Evolutionary conservation across 2,329 filamentous ascomycete genomes (phyloP).

Genomic region (Alternaria panax): DNA sequence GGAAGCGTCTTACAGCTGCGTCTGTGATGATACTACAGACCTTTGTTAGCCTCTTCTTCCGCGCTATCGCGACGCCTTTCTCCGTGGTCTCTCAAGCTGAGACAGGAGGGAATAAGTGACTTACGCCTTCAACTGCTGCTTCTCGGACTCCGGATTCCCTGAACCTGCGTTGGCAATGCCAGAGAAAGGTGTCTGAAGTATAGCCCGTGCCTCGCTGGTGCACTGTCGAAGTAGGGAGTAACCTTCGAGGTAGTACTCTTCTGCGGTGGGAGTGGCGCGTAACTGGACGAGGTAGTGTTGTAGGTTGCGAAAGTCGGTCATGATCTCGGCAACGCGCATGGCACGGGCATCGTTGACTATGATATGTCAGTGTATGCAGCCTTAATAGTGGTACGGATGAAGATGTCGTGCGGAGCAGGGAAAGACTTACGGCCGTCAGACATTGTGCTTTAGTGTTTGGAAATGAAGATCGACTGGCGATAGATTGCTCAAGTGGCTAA

Average conservation of each 20-base stretch:
- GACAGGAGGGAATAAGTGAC: conserved; percentile 14
- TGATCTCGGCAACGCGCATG: conserved; percentile 68
- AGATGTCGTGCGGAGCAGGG: conserved; percentile 8
- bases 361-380: conserved; percentile 18
- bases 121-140: conserved; percentile 64
- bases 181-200: conserved; percentile 63
- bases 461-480: conserved; percentile 23
- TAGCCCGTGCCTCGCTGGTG: conserved; percentile 60
- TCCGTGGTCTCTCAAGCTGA: neutral
- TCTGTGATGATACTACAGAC: conserved; percentile 65
- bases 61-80: neutral
- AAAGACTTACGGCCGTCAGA: conserved; percentile 63
- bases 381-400: neutral
- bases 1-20: conserved; percentile 66
- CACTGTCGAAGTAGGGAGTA: conserved; percentile 66
- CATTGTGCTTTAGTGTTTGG: conserved; percentile 50
- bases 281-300: conserved; percentile 66
- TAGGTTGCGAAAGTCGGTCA: conserved; percentile 69
- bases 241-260: conserved; percentile 66
- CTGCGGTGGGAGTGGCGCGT: conserved; percentile 58
- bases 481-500: conserved; percentile 12
- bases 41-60: conserved; percentile 26
- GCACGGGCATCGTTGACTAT: conserved; percentile 70
- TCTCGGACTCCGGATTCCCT: conserved; percentile 62
- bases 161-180: conserved; percentile 52